A percentile compares a stretch with the other conserved stretches of the same genome.
Evolutionary conservation across 106 monocot species (phyloP).

Genomic region (Narthecium ossifragum): DNA sequence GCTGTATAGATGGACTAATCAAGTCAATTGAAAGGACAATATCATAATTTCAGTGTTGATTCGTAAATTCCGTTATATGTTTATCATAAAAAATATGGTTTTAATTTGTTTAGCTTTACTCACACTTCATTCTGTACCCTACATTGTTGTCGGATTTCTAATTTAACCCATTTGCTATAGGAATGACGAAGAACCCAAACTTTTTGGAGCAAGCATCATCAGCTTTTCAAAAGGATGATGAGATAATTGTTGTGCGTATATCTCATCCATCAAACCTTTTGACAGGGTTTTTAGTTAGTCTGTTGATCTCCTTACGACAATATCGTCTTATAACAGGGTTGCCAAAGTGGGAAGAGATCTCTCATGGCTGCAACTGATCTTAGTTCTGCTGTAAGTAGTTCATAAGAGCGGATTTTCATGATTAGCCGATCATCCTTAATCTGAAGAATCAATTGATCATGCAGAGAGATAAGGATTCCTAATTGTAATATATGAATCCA

Average conservation of each 20-base stretch:
- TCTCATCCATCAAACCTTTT: neutral
- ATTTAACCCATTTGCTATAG: constrained; percentile 9
- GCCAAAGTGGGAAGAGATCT: constrained; percentile 54
- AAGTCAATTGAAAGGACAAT: no score
- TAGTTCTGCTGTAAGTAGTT: constrained; percentile 40
- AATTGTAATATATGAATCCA: neutral
- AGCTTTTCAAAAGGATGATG: constrained; percentile 46
- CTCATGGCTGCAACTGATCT: constrained; percentile 75
- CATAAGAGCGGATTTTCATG: no score
- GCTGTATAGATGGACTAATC: no score
- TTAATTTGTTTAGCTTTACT: no score
- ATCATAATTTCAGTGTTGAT: no score
- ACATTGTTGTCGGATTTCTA: no score
- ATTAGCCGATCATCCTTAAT: no score
- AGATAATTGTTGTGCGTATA: constrained; percentile 37
- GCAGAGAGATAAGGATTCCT: no score
- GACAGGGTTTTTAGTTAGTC: neutral
- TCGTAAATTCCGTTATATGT: no score
- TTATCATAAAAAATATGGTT: no score
- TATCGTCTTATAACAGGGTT: constrained; percentile 53
- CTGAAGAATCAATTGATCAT: no score
- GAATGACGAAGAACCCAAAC: constrained; percentile 44
- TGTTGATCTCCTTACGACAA: neutral
- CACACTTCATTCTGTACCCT: no score
- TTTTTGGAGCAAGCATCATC: constrained; percentile 50